phyloP scores from a whole-genome alignment of 2,329 filamentous ascomycete genomes.

The Alternaria tenuissima region DNA sequence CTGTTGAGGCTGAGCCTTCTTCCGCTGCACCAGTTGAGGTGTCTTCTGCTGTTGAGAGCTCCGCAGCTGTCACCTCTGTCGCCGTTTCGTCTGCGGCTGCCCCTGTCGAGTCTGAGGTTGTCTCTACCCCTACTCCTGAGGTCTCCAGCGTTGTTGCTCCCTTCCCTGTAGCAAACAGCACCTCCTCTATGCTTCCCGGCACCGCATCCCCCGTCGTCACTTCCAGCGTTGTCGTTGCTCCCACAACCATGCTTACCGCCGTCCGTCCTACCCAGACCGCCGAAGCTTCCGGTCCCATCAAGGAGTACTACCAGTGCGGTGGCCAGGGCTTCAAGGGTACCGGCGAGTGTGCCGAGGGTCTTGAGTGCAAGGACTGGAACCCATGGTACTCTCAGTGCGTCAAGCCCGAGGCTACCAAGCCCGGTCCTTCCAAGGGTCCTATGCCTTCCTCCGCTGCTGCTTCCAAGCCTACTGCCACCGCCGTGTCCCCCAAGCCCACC shows the following conservation, averaged over 20 bases:
- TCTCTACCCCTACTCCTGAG: conserved; percentile 4
- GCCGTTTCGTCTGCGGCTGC: conserved; percentile 5
- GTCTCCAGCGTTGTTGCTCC: conserved; percentile 11
- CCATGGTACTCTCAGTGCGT: conserved; percentile 58
- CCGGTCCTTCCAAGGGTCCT: conserved; percentile 19
- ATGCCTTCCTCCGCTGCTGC: conserved; percentile 12
- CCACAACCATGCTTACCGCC: conserved; percentile 34
- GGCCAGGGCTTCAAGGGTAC: conserved; percentile 53
- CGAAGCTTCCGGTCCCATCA: conserved; percentile 21
- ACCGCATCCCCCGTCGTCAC: background rate
- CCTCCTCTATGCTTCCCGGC: conserved; percentile 10
- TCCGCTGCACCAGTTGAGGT: conserved; percentile 19
- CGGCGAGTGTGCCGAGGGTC: conserved; percentile 50
- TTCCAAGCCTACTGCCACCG: conserved; percentile 11
- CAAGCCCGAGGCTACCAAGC: conserved; percentile 21
- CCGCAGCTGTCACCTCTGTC: conserved; percentile 14
- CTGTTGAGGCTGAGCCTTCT: conserved; percentile 12
- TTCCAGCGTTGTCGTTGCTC: conserved; percentile 11
- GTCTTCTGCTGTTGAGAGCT: conserved; percentile 5
- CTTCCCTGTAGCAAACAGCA: conserved; percentile 19
- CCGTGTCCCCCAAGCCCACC: conserved; percentile 1
- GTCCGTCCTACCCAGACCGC: conserved; percentile 31
- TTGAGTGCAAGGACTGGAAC: conserved; percentile 53
- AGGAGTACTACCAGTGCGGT: conserved; percentile 53
- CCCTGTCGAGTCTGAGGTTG: conserved; percentile 16